phyloP scores from a whole-genome alignment of 441 rosid species.

The Dalechampia spathulata region DNA sequence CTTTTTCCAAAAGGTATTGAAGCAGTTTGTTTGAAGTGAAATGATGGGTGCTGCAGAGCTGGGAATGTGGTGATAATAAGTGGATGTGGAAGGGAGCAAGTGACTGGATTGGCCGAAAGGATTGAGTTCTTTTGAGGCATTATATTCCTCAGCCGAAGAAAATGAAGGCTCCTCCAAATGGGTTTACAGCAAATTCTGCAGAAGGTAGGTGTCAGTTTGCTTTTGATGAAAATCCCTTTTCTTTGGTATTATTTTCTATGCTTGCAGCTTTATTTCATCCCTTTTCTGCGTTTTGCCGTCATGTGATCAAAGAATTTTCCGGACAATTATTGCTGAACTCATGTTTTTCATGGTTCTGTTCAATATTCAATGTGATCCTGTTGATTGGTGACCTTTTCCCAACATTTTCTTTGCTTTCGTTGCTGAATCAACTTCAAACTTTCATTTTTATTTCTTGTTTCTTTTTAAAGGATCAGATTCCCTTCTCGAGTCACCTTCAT shows the following conservation, averaged over 20 bases:
- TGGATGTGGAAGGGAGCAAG: constrained; percentile 22
- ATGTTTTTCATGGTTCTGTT: constrained; percentile 12
- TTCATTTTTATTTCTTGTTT: constrained; percentile 20
- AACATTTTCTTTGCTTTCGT: constrained; percentile 14
- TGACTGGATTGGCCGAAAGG: constrained; percentile 30
- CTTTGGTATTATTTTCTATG: background rate
- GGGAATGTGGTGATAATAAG: constrained; percentile 13
- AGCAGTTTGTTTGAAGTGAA: constrained; percentile 10
- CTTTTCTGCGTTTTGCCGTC: too few relatives aligned
- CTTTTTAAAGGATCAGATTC: too few relatives aligned
- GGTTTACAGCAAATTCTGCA: constrained; percentile 49
- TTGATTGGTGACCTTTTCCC: constrained; percentile 3
- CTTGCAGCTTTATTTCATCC: background rate
- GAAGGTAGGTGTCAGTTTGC: constrained; percentile 49
- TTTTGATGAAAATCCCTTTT: constrained; percentile 13
- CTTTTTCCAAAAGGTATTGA: background rate
- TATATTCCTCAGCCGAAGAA: constrained; percentile 19
- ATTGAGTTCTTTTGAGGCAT: background rate
- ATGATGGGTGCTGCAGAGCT: constrained; percentile 7
- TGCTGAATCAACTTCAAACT: constrained; percentile 5
- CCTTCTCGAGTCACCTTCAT: background rate
- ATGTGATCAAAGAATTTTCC: background rate
- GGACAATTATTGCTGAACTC: background rate
- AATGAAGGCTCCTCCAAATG: constrained; percentile 94
- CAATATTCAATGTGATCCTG: constrained; percentile 19